Evolutionary conservation across 768 basidiomycete genomes (phyloP), one percentile per base, ranked within the genome.

Genomic region (Auricularia sp.): DNA sequence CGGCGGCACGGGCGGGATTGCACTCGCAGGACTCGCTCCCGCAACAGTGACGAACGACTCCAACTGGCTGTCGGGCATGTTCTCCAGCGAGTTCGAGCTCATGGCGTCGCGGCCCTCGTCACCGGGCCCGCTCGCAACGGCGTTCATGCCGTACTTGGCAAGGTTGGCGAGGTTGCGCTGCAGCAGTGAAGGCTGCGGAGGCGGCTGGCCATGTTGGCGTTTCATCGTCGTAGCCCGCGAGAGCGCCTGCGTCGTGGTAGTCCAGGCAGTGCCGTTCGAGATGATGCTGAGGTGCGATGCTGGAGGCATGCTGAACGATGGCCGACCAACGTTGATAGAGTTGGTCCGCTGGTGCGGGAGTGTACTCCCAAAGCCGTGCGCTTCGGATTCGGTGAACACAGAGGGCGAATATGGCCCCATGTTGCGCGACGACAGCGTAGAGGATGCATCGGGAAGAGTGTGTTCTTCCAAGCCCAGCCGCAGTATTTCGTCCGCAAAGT

Each of bases 91-190:
- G 42, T 23, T 33, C 58, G 58, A 42, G 34, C 56, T 59, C 56
- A 59, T 59, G 14, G 56, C 56, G 23, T 59, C 56, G 21, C 56
- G 56, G 7, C 56, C 56, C 34, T 59, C 56, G 34, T 90, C 90
- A 3, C 84, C 84, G 43, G 88, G 90, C 6, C 87, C 87, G 1
- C 88, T 90, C 34, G 90, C 82, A 4, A 93, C 86, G 1, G 87
- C 90, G 56, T 85, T 87, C 74, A 93, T 87, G 10, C 91, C 91
- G 70, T 93, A 89, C 34, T 88, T 82, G 18, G 91, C 84, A 5
- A 93, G 79, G 67, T 92, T 87, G 4, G 90, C 91, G 0, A 93
- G 80, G 66, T 91, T 88, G 18, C 87, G 81, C 68, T 92, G 90
- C 21, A 93, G 77, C 2, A 88, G 88, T 0, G 91, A 59, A 6